Evolutionary conservation across 768 basidiomycete genomes (phyloP).

Genomic region (Tylopilus sp.): DNA sequence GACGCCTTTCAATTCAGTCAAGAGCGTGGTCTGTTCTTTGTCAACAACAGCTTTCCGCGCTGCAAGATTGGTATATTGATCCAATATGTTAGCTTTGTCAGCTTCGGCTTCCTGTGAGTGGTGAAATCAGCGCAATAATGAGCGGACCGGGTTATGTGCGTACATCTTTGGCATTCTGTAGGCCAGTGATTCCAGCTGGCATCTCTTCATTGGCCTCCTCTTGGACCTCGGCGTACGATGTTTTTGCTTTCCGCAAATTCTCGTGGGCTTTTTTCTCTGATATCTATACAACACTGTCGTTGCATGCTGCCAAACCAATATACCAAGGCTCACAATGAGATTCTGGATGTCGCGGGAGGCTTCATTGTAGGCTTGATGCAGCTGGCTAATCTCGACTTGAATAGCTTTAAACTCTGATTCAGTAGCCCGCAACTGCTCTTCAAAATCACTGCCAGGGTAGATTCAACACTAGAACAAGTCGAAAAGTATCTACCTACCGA

Average conservation of each 20-base stretch:
- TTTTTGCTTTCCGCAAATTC: constrained; percentile 33
- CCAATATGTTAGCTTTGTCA: constrained; percentile 45
- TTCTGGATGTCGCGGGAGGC: constrained; percentile 29
- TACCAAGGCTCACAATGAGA: constrained; percentile 32
- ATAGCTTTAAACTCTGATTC: constrained; percentile 37
- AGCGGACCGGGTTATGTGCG: constrained; percentile 12
- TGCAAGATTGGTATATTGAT: constrained; percentile 48
- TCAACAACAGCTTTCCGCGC: constrained; percentile 47
- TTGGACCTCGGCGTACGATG: constrained; percentile 40
- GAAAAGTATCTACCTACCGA: constrained; percentile 33
- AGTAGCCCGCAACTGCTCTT: constrained; percentile 35
- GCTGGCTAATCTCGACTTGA: constrained; percentile 24
- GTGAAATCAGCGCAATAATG: not conserved
- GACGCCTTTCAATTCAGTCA: constrained; percentile 43
- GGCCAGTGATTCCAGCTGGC: constrained; percentile 56
- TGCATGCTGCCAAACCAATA: not conserved
- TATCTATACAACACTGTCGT: constrained; percentile 8
- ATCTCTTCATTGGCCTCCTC: constrained; percentile 66
- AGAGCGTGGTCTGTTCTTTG: constrained; percentile 39
- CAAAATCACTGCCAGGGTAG: constrained; percentile 41
- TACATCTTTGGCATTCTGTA: constrained; percentile 55
- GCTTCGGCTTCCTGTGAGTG: constrained; percentile 47
- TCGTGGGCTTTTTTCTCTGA: constrained; percentile 23
- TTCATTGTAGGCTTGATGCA: constrained; percentile 29
- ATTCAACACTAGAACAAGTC: not conserved